Evolutionary conservation across 345 rosid species (phyloP), one percentile per base, ranked within the genome.

Genomic region (Syzygium oleosum): DNA sequence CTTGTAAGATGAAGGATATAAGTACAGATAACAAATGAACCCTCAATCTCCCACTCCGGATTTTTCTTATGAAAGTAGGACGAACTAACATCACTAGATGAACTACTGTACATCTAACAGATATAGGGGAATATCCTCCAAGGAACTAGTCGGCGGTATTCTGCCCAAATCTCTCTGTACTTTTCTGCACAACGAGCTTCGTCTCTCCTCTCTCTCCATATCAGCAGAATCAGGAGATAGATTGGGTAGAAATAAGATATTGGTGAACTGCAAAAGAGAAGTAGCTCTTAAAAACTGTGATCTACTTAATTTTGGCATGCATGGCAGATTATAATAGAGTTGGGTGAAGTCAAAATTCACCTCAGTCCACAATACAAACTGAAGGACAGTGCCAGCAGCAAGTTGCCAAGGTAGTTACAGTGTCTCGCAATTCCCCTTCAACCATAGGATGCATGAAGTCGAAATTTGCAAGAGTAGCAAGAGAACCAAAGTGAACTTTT

Each of bases 361-460:
- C 98, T 94, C 89, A 93, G 90, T 85, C 99, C 98, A 65, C 99
- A 98, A 73, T 99, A 98, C 79, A 98, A 94, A 91, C 99, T 94
- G 92, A 98, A 96, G 84, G 99, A 96, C 52, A 96, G 93, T 52
- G 98, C 98, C 90, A 98, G 93, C 95, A 95, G 88, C 91, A 96
- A 88, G 91, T 98, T 99, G 46, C 99, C 99, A 29, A 98, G 99
- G 91, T 98, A 98, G 88, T 98, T 98, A 87, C 95, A 95, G 87
- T 98, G 99, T 93, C 99, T 95, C 73, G 99, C 98, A 51, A 96
- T 93, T 84, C 99, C 99, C 99, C 98, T 98, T 89, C 78, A 88
- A 86, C 58, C 85, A 58, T 25, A 89, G 49, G 25, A 84, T 87
- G 27, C 16, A 52, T 22, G 19, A 56, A 53, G 73, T 85, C 79